Percentiles rank a stretch among this genome's conserved stretches.
Conservation (phyloP, 192 early-diverging fungal species). For the Gonapodya sp. region DNA sequence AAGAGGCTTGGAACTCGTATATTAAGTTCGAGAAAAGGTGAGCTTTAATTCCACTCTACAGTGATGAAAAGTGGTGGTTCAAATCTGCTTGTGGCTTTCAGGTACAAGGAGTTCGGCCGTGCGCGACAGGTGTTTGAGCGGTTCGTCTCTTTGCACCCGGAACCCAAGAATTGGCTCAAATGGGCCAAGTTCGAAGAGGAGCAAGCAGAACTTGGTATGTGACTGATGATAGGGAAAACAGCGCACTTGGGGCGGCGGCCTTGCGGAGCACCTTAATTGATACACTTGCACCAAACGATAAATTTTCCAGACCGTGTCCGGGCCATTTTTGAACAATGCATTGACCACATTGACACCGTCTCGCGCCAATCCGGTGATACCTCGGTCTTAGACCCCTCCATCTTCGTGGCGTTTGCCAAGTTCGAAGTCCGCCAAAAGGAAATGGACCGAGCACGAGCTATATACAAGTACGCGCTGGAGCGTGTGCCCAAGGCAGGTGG, state of each 20-base stretch:
- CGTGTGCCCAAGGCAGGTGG: slow-evolving; percentile 62
- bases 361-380: slow-evolving; percentile 58
- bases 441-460: slow-evolving; percentile 84
- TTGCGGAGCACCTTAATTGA: not conserved
- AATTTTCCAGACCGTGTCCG: slow-evolving; percentile 53
- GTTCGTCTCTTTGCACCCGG: slow-evolving; percentile 80
- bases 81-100: slow-evolving; percentile 7
- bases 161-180: slow-evolving; percentile 91
- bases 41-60: not conserved
- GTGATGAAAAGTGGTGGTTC: not conserved
- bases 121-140: slow-evolving; percentile 74
- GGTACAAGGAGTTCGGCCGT: slow-evolving; percentile 69
- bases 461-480: slow-evolving; percentile 92
- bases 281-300: not conserved
- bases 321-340: slow-evolving; percentile 76
- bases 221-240: not conserved
- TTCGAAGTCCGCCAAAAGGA: slow-evolving; percentile 88
- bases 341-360: slow-evolving; percentile 55
- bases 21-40: slow-evolving; percentile 85
- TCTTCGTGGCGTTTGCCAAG: slow-evolving; percentile 94
- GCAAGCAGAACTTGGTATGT: slow-evolving; percentile 52
- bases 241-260: not conserved
- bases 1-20: slow-evolving; percentile 88
- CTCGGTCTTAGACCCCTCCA: slow-evolving; percentile 69
- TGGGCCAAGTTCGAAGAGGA: slow-evolving; percentile 95